A percentile compares a stretch with the other conserved stretches of the same genome.
Conservation (phyloP, 2,329 filamentous ascomycete species). For the Ascocoryne sarcoides region DNA sequence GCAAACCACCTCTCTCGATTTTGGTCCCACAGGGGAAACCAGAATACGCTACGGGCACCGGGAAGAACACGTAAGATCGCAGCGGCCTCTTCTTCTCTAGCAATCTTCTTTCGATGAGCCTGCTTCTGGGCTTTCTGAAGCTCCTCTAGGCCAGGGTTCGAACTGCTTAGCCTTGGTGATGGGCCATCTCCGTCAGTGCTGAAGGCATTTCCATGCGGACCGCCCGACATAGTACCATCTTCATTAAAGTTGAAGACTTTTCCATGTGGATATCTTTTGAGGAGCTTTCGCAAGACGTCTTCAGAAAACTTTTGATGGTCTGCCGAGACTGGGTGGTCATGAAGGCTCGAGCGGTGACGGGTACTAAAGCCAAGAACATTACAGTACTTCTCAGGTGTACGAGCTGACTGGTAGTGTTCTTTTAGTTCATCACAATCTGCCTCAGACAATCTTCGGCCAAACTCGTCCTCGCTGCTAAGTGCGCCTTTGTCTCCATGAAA, state of each 20-base stretch:
- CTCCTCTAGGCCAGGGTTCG: conserved; percentile 1
- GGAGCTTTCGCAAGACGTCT: conserved; percentile 19
- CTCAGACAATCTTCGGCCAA: conserved; percentile 9
- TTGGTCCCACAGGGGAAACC: conserved; percentile 41
- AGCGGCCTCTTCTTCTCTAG: conserved; percentile 23
- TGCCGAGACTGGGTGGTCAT: conserved; percentile 16
- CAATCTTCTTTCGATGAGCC: conserved; percentile 14
- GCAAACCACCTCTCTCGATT: conserved; percentile 40
- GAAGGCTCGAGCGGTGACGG: conserved; percentile 20
- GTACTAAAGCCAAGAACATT: conserved; percentile 26
- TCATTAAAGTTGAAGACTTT: conserved; percentile 27
- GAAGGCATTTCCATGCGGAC: too few relatives aligned
- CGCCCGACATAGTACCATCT: conserved; percentile 21
- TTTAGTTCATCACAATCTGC: conserved; percentile 6
- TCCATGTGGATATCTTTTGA: conserved; percentile 27
- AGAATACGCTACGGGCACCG: conserved; percentile 36
- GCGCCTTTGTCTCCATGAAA: conserved; percentile 13
- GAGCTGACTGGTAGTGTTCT: conserved; percentile 1
- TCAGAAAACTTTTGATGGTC: conserved; percentile 20
- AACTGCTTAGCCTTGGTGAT: conserved; percentile 5
- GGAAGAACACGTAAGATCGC: conserved; percentile 33
- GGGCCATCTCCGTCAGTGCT: conserved; percentile 17
- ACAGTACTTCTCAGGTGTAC: conserved; percentile 16
- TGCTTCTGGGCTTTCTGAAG: conserved; percentile 4
- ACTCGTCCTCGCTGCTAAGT: conserved; percentile 23